These are phyloP conservation scores for Mercurialis annua DNA, from an alignment of 345 rosid species.

Conservation along the genomic window DNA sequence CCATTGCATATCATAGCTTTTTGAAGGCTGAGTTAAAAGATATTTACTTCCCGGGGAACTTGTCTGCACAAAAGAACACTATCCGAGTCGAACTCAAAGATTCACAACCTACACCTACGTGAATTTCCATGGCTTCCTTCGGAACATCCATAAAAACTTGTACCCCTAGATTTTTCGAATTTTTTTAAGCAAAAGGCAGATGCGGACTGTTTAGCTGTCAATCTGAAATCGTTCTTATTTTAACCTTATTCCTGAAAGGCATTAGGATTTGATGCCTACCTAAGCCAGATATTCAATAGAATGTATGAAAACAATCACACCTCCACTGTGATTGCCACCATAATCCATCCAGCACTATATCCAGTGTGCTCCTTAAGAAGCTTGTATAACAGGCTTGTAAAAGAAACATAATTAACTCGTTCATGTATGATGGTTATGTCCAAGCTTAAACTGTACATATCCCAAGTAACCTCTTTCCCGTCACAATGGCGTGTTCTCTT, in stretches of 20 bases:
- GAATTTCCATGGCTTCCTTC: constrained; percentile 13
- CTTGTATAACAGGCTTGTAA: neutral
- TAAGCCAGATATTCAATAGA: constrained; percentile 3
- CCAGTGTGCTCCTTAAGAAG: neutral
- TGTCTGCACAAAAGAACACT: constrained; percentile 10
- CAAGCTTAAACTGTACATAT: neutral
- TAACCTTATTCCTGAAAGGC: neutral
- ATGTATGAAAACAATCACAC: neutral
- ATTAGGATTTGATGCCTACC: neutral
- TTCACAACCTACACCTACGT: neutral
- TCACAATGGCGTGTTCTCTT: neutral
- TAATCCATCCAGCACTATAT: neutral
- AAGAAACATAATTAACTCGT: neutral
- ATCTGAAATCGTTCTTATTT: neutral
- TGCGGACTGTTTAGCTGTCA: neutral
- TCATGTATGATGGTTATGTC: neutral
- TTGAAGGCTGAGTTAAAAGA: neutral
- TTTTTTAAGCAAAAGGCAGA: constrained; percentile 8
- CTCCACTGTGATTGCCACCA: neutral
- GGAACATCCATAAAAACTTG: constrained; percentile 7
- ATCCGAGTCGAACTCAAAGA: constrained; percentile 5
- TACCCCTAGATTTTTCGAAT: neutral
- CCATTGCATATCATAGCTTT: constrained; percentile 9
- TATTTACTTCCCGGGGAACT: constrained; percentile 7
- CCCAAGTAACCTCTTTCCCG: neutral